Evolutionary conservation across 352 stramenopile genomes (phyloP).

Genomic region (Phytophthora ramorum): DNA sequence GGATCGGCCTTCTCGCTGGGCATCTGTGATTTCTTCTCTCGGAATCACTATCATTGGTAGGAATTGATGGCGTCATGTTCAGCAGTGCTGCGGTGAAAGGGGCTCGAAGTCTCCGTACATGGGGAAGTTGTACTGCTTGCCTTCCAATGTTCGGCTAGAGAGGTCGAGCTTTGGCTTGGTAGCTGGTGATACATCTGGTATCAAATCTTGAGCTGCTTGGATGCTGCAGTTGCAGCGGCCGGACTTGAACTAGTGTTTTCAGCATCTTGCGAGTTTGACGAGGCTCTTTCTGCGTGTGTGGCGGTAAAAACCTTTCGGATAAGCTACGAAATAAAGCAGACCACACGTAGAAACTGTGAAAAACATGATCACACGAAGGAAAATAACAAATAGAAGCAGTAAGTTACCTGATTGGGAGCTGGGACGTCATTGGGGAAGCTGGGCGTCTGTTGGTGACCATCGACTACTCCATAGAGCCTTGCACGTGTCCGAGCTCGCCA

Average conservation of each 20-base stretch:
- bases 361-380: neutral
- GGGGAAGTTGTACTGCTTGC: conserved; percentile 12
- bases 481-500: conserved; percentile 22
- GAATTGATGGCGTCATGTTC: conserved; percentile 2
- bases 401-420: conserved; percentile 19
- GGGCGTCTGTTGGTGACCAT: neutral
- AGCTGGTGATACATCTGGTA: neutral
- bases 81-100: conserved; percentile 24
- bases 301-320: conserved; percentile 10
- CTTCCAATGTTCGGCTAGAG: conserved; percentile 12
- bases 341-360: neutral
- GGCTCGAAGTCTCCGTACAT: conserved; percentile 14
- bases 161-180: conserved; percentile 13
- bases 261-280: conserved; percentile 63
- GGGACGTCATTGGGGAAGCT: neutral
- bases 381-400: neutral
- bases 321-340: conserved; percentile 13
- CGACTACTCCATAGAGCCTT: conserved; percentile 25
- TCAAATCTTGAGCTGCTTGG: conserved; percentile 20
- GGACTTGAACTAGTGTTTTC: conserved; percentile 27
- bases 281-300: conserved; percentile 56
- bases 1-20: neutral
- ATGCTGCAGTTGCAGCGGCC: neutral
- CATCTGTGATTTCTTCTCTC: conserved; percentile 8
- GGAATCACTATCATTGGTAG: conserved; percentile 23